Percentiles rank a stretch among this genome's conserved stretches.
Evolutionary conservation across 345 rosid genomes (phyloP).

Genomic region (Gossypium sturtianum): DNA sequence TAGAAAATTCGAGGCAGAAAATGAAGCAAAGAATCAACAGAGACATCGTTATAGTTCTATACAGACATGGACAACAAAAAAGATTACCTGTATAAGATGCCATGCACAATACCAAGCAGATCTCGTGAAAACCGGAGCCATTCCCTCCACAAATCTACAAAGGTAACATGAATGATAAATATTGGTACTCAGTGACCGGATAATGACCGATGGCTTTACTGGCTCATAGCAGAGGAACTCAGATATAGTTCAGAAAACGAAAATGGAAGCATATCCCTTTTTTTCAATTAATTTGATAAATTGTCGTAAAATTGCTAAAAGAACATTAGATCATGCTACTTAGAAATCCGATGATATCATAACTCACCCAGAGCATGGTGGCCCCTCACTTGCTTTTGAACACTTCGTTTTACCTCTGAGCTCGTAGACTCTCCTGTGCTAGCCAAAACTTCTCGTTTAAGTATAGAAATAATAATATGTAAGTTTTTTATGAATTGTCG

Average conservation of each 20-base stretch:
- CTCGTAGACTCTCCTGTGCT: conserved; percentile 79
- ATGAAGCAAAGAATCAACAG: not conserved
- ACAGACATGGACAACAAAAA: not conserved
- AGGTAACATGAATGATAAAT: not conserved
- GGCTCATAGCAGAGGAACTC: not conserved
- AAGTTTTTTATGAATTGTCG: conserved; percentile 7
- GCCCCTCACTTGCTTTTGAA: conserved; percentile 78
- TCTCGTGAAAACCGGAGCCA: conserved; percentile 99
- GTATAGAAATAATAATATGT: not conserved
- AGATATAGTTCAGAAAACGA: not conserved
- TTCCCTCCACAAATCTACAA: conserved; percentile 92
- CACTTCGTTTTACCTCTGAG: conserved; percentile 80
- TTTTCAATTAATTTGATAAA: too few relatives aligned
- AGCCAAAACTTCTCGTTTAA: conserved; percentile 16
- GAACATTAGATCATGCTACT: not conserved
- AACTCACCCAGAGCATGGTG: conserved; percentile 94
- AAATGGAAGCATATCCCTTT: not conserved
- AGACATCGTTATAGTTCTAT: not conserved
- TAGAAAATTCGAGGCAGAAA: not conserved
- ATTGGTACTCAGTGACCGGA: not conserved
- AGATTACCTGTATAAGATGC: conserved; percentile 97
- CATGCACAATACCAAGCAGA: conserved; percentile 98
- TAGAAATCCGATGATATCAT: not conserved
- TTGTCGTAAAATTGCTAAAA: not conserved
- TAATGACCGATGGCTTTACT: not conserved